Evolutionary conservation across 2,329 filamentous ascomycete species (phyloP).

Genomic region (Paraphaeosphaeria sporulosa): DNA sequence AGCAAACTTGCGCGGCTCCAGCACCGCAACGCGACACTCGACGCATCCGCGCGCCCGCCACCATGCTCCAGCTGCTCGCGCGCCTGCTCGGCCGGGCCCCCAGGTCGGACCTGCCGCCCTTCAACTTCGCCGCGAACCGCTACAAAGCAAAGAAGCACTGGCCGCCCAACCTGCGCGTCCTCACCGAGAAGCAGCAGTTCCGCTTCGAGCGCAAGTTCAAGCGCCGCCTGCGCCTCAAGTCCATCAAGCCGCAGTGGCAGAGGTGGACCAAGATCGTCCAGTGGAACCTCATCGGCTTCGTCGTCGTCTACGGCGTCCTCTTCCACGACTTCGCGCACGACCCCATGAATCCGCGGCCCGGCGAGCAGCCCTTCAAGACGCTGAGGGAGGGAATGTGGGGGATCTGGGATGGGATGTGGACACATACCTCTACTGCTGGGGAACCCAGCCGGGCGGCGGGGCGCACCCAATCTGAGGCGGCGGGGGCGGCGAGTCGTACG

Average conservation of each 20-base stretch:
- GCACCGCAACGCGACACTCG: not conserved
- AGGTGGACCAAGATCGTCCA: conserved; percentile 72
- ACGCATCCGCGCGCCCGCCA: conserved; percentile 14
- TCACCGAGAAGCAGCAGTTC: conserved; percentile 77
- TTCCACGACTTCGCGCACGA: conserved; percentile 64
- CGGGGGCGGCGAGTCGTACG: too few species aligned
- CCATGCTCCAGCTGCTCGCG: conserved; percentile 53
- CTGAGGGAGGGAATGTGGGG: conserved; percentile 38
- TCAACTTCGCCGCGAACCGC: conserved; percentile 61
- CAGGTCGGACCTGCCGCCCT: conserved; percentile 39
- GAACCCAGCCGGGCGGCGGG: not conserved
- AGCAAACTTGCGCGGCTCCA: conserved; percentile 8
- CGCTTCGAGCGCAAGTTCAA: conserved; percentile 81
- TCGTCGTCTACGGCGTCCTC: conserved; percentile 63
- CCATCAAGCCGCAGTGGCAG: conserved; percentile 68
- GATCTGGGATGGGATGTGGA: conserved; percentile 36
- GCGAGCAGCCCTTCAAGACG: conserved; percentile 41
- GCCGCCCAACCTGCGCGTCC: conserved; percentile 77
- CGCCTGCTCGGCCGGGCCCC: conserved; percentile 57
- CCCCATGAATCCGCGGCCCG: conserved; percentile 40
- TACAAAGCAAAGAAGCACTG: conserved; percentile 75
- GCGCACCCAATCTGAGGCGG: too few species aligned
- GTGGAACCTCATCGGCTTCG: conserved; percentile 58
- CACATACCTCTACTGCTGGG: conserved; percentile 30
- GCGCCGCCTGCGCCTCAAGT: conserved; percentile 69